Base-by-base conservation (phyloP, 805 yeast species). In the Yamadazyma paraphyllophila region DNA sequence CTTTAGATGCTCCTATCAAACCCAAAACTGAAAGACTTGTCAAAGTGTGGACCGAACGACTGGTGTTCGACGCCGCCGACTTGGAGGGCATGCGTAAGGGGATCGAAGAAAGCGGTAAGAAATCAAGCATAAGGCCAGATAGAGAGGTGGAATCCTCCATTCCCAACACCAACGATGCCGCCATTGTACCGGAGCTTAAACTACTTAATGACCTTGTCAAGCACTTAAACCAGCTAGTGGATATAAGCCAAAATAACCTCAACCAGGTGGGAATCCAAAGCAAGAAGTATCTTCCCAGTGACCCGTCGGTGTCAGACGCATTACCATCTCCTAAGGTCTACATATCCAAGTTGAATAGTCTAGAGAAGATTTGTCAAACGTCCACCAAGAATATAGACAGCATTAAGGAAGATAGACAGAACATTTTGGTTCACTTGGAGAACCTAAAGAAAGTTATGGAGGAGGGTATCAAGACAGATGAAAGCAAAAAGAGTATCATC, bases 1-100 rank as follows among this genome's bases (percentile, higher is more conserved):
- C 54, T 3, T 58, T 74, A 15, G 72, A 67, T 43, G 45, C 55
- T 2, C 43, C 58, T n/a, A 62, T 76, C 9, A 72, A 73, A 48
- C 75, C 74, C 9, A 80, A 76, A 49, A 70, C 80, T 15, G 68
- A 63, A 27, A 69, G 84, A 43, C 70, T 81, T 20, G 63, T 83
- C 4, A 71, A 66, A 39, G 83, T 83, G 11, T 80, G 88, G 85
- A 70, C 67, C 42, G 80, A 81, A 36, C 61, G 88, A 41, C 57
- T 57, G 12, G 73, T 83, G 1, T 81, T 77, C 49, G 41, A 44
- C 6, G 41, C 47, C 1, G 45, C 43, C 6, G 67, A 66, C 29
- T 68, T 71, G 39, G 44, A 46, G 5, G 45, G 51, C 34, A 59
- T 69, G 63, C 59, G 50, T 8, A 11, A 34, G n/a, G 20, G 31